phyloP scores from a whole-genome alignment of 352 stramenopile genomes.

The Bremia lactucae region DNA sequence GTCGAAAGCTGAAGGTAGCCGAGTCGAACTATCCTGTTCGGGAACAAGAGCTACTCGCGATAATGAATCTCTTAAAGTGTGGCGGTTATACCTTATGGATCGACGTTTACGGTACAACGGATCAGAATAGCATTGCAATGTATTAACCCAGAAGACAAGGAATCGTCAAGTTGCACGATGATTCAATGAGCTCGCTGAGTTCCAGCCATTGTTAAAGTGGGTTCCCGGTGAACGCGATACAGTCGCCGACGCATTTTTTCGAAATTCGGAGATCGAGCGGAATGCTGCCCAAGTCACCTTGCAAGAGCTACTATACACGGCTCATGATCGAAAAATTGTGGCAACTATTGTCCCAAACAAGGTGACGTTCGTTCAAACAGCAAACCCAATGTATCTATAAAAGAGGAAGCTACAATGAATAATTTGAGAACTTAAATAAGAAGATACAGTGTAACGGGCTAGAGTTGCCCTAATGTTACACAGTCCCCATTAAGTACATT shows the following conservation, averaged over 20 bases:
- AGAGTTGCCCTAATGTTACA: no score
- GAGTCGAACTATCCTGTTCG: slow-evolving; percentile 9
- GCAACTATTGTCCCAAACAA: not conserved
- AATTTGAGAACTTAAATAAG: not conserved
- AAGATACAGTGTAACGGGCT: not conserved
- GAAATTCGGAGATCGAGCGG: slow-evolving; percentile 2
- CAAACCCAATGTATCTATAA: not conserved
- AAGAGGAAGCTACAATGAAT: not conserved
- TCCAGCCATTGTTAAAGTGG: slow-evolving; percentile 14
- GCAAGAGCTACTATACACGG: slow-evolving; percentile 1
- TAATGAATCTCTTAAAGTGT: not conserved
- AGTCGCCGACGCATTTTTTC: not conserved
- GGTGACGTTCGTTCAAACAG: not conserved
- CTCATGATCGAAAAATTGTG: slow-evolving; percentile 4
- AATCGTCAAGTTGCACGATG: slow-evolving; percentile 1
- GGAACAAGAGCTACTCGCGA: slow-evolving; percentile 3
- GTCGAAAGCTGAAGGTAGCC: slow-evolving; percentile 11
- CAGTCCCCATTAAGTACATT: no score
- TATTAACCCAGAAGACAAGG: slow-evolving; percentile 1
- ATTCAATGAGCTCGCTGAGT: slow-evolving; percentile 6
- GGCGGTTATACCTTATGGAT: slow-evolving; percentile 1
- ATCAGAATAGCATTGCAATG: slow-evolving; percentile 6
- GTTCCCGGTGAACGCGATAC: slow-evolving; percentile 1
- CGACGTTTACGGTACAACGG: slow-evolving; percentile 1
- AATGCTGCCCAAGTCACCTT: slow-evolving; percentile 7